Base-by-base conservation (phyloP, 495 filamentous ascomycete species). In the Aspergillus campestris region DNA sequence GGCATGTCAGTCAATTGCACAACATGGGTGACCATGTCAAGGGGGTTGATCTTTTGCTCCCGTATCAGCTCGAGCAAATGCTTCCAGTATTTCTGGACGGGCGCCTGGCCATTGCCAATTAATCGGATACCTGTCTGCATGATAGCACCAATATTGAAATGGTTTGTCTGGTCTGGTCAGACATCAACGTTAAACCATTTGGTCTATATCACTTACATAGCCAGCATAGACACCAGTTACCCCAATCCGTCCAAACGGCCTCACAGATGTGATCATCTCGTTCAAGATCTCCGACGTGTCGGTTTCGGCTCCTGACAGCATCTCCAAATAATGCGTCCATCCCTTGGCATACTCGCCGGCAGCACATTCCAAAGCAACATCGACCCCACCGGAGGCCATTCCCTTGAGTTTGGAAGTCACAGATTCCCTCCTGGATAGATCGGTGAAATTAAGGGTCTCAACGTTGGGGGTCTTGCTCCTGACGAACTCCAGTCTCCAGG, bases 281-380 rank as follows among this genome's bases (percentile, higher is more conserved):
- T 95, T 95, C 45, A 94, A 34, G 38, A 92, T 81, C 66, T 95
- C 89, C 36, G 80, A 83, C 4, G 84, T 87, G 60, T 94, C 89
- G 3, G 87, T 95, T 62, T 95, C 89, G 38, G 84, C 59, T 0
- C 86, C 86, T 0, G 90, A 40, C 43, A 76, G 50, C 57, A 81
- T 73, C 68, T 94, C 84, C 29, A 92, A 73, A 67, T 82, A 86
- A 62, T 91, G 84, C 35, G 75, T 69, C 80, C 83, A 88, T 12
- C 86, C 79, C 67, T 94, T 92, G 11, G 89, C 77, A 50, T 91
- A 94, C 61, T 91, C 84, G 32, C 86, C 86, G 0, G 87, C 86
- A 0, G 81, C 87, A 56, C 86, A 91, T 64, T 95, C 90, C 15
- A 95, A 71, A 15, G 80, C 83, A 6, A 85, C 81, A 64, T 95